Conservation (phyloP, 306 rosid genomes). For the Cicer pinnatifidum region DNA sequence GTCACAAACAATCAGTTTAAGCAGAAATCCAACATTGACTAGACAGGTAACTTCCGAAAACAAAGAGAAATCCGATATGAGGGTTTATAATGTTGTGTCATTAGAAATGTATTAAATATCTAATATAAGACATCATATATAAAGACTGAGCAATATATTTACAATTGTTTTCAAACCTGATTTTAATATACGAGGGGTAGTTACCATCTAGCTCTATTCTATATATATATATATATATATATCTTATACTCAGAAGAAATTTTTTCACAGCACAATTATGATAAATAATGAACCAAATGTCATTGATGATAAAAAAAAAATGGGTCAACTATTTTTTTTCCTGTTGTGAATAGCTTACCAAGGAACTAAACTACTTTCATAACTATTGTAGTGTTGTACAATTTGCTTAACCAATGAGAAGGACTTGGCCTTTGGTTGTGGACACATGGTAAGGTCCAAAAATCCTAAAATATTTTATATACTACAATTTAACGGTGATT, state of each 20-base stretch:
- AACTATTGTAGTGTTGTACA: slow-evolving; percentile 43
- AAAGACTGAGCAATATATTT: background rate
- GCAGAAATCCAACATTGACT: slow-evolving; percentile 35
- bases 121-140: background rate
- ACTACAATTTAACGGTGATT: background rate
- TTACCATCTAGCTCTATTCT: background rate
- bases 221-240: background rate
- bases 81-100: background rate
- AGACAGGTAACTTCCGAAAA: slow-evolving; percentile 37
- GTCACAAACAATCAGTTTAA: slow-evolving; percentile 36
- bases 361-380: background rate
- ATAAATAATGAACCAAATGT: background rate
- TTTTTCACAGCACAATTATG: background rate
- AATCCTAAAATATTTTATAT: background rate
- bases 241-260: background rate
- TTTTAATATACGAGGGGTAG: background rate
- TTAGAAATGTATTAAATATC: background rate
- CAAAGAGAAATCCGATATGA: background rate
- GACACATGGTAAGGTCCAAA: slow-evolving; percentile 48
- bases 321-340: background rate
- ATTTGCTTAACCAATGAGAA: slow-evolving; percentile 47
- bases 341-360: background rate
- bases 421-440: slow-evolving; percentile 54
- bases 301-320: background rate
- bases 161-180: background rate